phyloP scores from a whole-genome alignment of 129 eudicot species.

The Erigeron canadensis region DNA sequence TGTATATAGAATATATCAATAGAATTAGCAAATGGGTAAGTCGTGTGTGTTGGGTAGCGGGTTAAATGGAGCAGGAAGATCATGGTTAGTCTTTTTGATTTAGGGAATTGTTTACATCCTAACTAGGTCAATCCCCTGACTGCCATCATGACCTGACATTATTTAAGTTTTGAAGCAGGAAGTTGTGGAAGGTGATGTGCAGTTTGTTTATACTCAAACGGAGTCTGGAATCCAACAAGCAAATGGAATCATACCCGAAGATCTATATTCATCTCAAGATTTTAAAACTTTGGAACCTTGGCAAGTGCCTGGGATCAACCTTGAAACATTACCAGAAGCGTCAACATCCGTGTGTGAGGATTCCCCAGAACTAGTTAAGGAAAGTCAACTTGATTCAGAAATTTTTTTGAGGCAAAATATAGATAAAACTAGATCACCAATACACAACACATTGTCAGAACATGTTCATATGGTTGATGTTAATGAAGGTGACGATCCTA shows the following conservation, averaged over 20 bases:
- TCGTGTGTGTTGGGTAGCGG: too few relatives aligned
- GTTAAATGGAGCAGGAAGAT: too few relatives aligned
- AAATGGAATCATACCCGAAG: slow-evolving; percentile 21
- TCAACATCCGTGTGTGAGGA: slow-evolving; percentile 26
- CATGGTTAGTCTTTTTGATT: too few relatives aligned
- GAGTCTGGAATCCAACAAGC: slow-evolving; percentile 33
- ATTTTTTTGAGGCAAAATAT: slow-evolving; percentile 2
- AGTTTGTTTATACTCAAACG: slow-evolving; percentile 33
- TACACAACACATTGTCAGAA: slow-evolving; percentile 15
- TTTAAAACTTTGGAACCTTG: slow-evolving; percentile 28
- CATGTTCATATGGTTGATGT: slow-evolving; percentile 23
- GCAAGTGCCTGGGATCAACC: slow-evolving; percentile 24
- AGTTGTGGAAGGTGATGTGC: slow-evolving; percentile 39
- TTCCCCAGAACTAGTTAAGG: slow-evolving; percentile 29
- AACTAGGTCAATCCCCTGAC: neutral
- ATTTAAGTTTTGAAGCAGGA: slow-evolving; percentile 36
- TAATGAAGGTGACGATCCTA: slow-evolving; percentile 25
- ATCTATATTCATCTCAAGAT: slow-evolving; percentile 36
- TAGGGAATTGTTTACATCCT: neutral
- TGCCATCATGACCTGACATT: neutral
- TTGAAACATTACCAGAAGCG: slow-evolving; percentile 20
- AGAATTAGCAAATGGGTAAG: neutral
- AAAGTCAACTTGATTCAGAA: slow-evolving; percentile 14
- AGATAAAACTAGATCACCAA: slow-evolving; percentile 26
- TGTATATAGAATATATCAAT: neutral